Percentiles rank a stretch among this genome's conserved stretches.
phyloP scores from a whole-genome alignment of 1,284 basidiomycete genomes.

The Pseudozyma tsukubaensis region DNA sequence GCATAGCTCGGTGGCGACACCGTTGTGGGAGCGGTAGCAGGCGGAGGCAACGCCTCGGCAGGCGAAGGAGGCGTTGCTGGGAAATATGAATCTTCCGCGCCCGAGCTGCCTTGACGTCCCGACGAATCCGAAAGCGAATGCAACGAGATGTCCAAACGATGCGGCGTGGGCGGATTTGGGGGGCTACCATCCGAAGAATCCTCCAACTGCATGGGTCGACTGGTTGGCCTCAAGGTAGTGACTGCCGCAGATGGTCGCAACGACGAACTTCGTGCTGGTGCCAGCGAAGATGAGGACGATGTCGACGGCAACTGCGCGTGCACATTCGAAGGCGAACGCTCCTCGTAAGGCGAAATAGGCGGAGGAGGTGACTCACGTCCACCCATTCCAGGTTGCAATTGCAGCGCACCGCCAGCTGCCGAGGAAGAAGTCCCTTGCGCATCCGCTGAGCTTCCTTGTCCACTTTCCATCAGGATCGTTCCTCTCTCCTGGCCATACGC shows the following conservation, averaged over 20 bases:
- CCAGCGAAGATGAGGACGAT: constrained; percentile 11
- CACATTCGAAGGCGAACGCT: constrained; percentile 37
- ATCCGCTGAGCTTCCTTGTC: constrained; percentile 44
- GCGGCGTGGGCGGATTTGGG: constrained; percentile 74
- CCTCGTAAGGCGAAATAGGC: constrained; percentile 49
- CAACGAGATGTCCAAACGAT: constrained; percentile 72
- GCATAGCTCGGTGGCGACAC: constrained; percentile 35
- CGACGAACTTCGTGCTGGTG: constrained; percentile 36
- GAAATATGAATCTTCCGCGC: constrained; percentile 47
- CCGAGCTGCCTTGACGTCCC: constrained; percentile 6
- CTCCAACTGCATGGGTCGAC: constrained; percentile 32
- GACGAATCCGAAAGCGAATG: constrained; percentile 63
- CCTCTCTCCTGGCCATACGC: constrained; percentile 67
- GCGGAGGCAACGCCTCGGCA: constrained; percentile 16
- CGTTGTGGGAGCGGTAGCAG: constrained; percentile 4
- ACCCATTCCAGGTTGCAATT: neutral
- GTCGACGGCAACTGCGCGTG: constrained; percentile 7
- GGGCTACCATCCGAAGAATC: constrained; percentile 58
- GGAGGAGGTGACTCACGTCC: constrained; percentile 40
- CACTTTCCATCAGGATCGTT: constrained; percentile 67
- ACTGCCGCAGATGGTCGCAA: constrained; percentile 15
- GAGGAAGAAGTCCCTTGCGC: constrained; percentile 7
- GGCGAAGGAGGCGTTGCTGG: constrained; percentile 36
- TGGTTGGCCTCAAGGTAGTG: constrained; percentile 19
- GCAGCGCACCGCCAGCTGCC: neutral